Evolutionary conservation across 192 early-diverging fungal genomes (phyloP).

Genomic region (Podila epigama): DNA sequence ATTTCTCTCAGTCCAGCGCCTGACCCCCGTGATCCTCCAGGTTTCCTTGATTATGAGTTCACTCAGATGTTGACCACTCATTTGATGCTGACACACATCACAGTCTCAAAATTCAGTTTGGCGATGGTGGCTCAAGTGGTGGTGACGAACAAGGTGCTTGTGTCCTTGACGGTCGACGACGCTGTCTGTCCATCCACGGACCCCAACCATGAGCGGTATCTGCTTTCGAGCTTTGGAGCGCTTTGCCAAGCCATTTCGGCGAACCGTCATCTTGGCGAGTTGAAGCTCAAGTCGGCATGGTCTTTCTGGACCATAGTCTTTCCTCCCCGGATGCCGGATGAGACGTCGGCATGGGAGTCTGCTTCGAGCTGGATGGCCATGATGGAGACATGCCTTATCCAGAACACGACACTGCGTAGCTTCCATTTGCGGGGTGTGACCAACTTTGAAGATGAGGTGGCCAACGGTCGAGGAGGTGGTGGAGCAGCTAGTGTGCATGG

Average conservation of each 20-base stretch:
- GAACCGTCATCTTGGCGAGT: slow-evolving; percentile 19
- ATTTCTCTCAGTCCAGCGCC: slow-evolving; percentile 11
- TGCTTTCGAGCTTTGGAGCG: slow-evolving; percentile 9
- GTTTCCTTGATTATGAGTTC: slow-evolving; percentile 20
- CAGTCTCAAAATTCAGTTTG: slow-evolving; percentile 21
- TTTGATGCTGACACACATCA: slow-evolving; percentile 20
- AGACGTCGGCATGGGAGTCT: background rate
- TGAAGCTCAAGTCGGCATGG: slow-evolving; percentile 22
- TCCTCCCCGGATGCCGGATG: slow-evolving; percentile 4
- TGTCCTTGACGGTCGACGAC: slow-evolving; percentile 30
- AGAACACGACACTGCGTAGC: slow-evolving; percentile 10
- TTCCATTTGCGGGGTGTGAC: slow-evolving; percentile 37
- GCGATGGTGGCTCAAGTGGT: slow-evolving; percentile 19
- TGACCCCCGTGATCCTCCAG: slow-evolving; percentile 5
- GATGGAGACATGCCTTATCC: slow-evolving; percentile 9
- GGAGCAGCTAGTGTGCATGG: slow-evolving; percentile 12
- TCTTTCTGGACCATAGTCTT: slow-evolving; percentile 33
- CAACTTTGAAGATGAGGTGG: slow-evolving; percentile 35
- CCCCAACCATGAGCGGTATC: slow-evolving; percentile 9
- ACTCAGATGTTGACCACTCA: slow-evolving; percentile 19
- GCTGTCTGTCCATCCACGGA: slow-evolving; percentile 3
- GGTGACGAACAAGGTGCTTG: slow-evolving; percentile 13
- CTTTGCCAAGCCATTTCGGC: slow-evolving; percentile 12
- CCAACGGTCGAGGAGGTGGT: background rate
- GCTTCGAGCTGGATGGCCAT: slow-evolving; percentile 28